Conservation (phyloP, 2,329 filamentous ascomycete genomes). For the Metarhizium humberi region DNA sequence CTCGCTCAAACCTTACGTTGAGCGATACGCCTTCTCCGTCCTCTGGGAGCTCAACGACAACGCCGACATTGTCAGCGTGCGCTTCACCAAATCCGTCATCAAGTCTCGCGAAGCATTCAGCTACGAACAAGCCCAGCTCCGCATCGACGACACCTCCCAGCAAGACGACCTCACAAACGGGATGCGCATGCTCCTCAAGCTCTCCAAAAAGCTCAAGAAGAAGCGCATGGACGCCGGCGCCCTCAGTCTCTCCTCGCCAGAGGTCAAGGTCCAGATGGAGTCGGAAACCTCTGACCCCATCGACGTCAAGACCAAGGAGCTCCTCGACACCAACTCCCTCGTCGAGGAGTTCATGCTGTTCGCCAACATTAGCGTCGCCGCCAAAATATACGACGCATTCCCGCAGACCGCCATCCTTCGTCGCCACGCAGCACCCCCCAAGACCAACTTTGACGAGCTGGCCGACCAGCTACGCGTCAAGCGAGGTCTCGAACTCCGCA, state of each 20-base stretch:
- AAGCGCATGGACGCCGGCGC: constrained; percentile 96
- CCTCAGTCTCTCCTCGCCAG: constrained; percentile 90
- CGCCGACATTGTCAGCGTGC: constrained; percentile 74
- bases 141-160: constrained; percentile 83
- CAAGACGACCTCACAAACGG: constrained; percentile 83
- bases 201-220: constrained; percentile 88
- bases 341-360: constrained; percentile 99
- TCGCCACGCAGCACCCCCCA: constrained; percentile 84
- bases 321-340: constrained; percentile 91
- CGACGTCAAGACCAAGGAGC: constrained; percentile 90
- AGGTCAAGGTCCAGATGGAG: constrained; percentile 91
- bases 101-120: constrained; percentile 93
- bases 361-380: constrained; percentile 89
- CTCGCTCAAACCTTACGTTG: constrained; percentile 95
- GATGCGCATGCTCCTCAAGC: constrained; percentile 76
- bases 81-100: constrained; percentile 97
- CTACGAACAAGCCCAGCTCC: constrained; percentile 90
- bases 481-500: constrained; percentile 67
- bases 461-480: constrained; percentile 84
- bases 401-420: constrained; percentile 92
- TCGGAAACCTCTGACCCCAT: constrained; percentile 93
- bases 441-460: constrained; percentile 94
- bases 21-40: constrained; percentile 79
- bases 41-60: constrained; percentile 82
- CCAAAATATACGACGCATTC: constrained; percentile 83